phyloP scores from a whole-genome alignment of 805 yeast species.

The Cyberlindnera mississippiensis region DNA sequence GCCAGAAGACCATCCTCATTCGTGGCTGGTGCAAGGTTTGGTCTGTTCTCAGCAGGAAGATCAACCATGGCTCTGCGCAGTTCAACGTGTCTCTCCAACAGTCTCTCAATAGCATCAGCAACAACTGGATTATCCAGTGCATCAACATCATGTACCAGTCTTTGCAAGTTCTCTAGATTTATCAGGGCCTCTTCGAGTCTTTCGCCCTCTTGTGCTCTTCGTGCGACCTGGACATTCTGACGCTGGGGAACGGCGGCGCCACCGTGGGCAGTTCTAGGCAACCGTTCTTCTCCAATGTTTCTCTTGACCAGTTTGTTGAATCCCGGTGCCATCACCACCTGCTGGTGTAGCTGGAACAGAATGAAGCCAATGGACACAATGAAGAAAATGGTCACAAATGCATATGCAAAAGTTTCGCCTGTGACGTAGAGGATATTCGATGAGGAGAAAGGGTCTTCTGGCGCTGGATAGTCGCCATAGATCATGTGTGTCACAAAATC shows the following conservation, averaged over 20 bases:
- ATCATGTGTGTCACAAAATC: conserved; percentile 25
- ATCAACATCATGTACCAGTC: conserved; percentile 5
- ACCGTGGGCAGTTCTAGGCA: neutral
- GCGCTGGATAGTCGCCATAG: conserved; percentile 17
- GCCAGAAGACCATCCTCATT: conserved; percentile 13
- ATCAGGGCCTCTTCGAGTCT: conserved; percentile 8
- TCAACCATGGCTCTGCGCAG: neutral
- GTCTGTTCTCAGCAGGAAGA: too few relatives aligned
- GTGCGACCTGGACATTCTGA: too few relatives aligned
- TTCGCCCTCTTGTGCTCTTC: too few relatives aligned
- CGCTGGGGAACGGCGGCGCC: neutral
- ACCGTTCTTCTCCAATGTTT: too few relatives aligned
- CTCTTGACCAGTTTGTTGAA: too few relatives aligned
- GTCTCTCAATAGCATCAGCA: conserved; percentile 7
- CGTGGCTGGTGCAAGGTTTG: neutral
- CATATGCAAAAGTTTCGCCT: conserved; percentile 21
- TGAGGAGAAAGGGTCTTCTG: conserved; percentile 18
- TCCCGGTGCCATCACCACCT: too few relatives aligned
- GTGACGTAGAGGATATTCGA: conserved; percentile 8
- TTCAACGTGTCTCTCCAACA: conserved; percentile 5
- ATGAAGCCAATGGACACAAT: conserved; percentile 37
- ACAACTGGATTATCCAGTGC: conserved; percentile 3
- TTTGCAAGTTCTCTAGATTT: conserved; percentile 6
- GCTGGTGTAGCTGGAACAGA: too few relatives aligned
- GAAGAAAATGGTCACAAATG: conserved; percentile 35